Percentiles rank a stretch among this genome's conserved stretches.
Evolutionary conservation across 306 rosid genomes (phyloP).

Genomic region (Sindora glabra): DNA sequence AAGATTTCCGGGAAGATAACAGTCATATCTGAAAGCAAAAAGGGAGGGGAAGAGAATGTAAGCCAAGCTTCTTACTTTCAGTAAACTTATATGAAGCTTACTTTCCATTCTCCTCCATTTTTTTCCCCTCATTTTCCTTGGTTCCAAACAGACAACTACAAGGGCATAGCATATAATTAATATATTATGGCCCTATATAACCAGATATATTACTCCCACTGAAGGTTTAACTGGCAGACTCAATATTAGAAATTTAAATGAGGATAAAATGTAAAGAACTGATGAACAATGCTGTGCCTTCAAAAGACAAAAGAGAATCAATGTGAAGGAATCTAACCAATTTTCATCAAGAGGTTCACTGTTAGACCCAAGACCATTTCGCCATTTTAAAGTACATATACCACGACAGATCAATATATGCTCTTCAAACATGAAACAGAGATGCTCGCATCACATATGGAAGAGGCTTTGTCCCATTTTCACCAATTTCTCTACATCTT

Average conservation of each 20-base stretch:
- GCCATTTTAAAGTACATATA: background rate
- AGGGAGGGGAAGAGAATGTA: too few relatives aligned
- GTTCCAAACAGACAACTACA: too few relatives aligned
- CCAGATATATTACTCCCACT: background rate
- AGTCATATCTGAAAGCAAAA: background rate
- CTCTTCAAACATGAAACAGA: background rate
- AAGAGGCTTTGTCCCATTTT: background rate
- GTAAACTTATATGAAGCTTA: too few relatives aligned
- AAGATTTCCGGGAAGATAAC: background rate
- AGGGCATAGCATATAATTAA: background rate
- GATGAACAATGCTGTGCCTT: background rate
- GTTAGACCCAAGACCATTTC: background rate
- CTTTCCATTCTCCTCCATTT: too few relatives aligned
- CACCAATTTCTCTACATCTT: background rate
- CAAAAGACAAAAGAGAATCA: background rate
- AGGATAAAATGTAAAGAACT: background rate
- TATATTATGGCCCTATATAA: background rate
- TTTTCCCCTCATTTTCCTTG: too few relatives aligned
- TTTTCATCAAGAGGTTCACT: background rate
- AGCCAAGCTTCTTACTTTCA: too few relatives aligned
- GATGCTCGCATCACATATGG: background rate
- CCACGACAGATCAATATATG: too few relatives aligned
- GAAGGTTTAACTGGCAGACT: background rate
- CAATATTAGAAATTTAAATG: background rate
- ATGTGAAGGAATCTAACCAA: background rate